phyloP scores from a whole-genome alignment of 1,139 yeast genomes.

The Geotrichum cucujoidarum region DNA sequence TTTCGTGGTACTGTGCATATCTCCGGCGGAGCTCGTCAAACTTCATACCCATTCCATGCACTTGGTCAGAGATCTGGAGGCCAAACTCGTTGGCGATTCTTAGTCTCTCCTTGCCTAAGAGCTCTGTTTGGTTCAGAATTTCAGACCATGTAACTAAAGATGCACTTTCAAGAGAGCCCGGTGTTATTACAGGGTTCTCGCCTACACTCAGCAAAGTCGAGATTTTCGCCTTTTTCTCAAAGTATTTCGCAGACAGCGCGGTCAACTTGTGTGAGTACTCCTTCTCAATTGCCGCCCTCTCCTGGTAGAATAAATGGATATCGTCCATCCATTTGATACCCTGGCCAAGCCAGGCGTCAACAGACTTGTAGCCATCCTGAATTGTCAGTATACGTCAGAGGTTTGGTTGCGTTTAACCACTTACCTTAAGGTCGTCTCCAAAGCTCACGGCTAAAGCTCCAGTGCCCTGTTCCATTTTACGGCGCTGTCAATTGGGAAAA shows the following conservation, averaged over 20 bases:
- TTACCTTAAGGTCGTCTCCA: slow-evolving; percentile 39
- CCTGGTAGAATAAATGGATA: slow-evolving; percentile 75
- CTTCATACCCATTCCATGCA: slow-evolving; percentile 50
- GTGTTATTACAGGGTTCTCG: slow-evolving; percentile 82
- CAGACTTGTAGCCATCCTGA: slow-evolving; percentile 72
- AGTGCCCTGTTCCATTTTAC: slow-evolving; percentile 11
- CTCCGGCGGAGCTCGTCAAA: slow-evolving; percentile 52
- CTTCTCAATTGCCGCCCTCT: slow-evolving; percentile 72
- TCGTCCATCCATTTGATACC: slow-evolving; percentile 75
- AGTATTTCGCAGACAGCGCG: slow-evolving; percentile 61
- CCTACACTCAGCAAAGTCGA: slow-evolving; percentile 79
- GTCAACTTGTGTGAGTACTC: slow-evolving; percentile 72
- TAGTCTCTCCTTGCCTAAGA: slow-evolving; percentile 63
- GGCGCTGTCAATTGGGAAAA: too few relatives aligned
- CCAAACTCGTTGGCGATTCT: slow-evolving; percentile 60
- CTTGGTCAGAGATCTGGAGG: slow-evolving; percentile 57
- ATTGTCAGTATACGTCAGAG: too few relatives aligned
- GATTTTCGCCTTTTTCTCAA: slow-evolving; percentile 68
- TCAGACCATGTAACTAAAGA: slow-evolving; percentile 94
- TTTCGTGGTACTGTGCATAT: slow-evolving; percentile 56
- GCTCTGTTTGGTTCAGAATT: slow-evolving; percentile 77
- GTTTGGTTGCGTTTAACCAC: too few relatives aligned
- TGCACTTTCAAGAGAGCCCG: slow-evolving; percentile 91
- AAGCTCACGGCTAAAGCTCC: slow-evolving; percentile 31
- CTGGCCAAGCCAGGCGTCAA: slow-evolving; percentile 63